Conservation (phyloP, 805 yeast species). For the Candida pseudofarinosa region DNA sequence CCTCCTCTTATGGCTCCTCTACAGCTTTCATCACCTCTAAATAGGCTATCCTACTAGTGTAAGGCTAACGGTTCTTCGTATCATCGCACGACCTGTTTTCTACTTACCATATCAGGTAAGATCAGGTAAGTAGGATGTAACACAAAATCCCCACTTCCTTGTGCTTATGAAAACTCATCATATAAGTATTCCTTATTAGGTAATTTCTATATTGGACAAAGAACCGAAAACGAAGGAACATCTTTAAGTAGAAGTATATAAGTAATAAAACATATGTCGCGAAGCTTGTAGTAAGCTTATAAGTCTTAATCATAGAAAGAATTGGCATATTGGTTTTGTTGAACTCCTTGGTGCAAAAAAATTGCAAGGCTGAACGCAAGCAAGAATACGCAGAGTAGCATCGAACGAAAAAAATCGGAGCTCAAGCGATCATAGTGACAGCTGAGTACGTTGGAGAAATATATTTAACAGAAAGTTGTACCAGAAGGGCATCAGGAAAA, state of each 20-base stretch:
- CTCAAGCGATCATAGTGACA: background rate
- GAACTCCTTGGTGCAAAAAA: no score
- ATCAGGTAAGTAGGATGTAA: background rate
- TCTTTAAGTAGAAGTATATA: no score
- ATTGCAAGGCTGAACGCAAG: background rate
- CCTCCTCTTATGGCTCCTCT: no score
- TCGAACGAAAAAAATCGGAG: background rate
- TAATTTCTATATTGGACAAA: background rate
- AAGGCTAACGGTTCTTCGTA: no score
- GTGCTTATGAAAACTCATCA: background rate
- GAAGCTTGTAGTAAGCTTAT: no score
- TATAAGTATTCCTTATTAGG: conserved; percentile 1
- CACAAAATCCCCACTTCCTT: background rate
- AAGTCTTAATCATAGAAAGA: no score
- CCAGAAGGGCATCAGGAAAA: background rate
- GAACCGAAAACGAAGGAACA: background rate
- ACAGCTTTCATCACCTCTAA: no score
- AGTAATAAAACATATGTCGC: background rate
- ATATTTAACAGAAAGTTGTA: background rate
- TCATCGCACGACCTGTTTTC: background rate
- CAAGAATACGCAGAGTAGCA: background rate
- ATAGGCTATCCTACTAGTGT: no score
- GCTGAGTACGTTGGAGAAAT: no score
- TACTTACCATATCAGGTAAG: background rate
- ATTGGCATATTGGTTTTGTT: no score